Conservation (phyloP, 129 eudicot genomes). For the Deinandra increscens region DNA sequence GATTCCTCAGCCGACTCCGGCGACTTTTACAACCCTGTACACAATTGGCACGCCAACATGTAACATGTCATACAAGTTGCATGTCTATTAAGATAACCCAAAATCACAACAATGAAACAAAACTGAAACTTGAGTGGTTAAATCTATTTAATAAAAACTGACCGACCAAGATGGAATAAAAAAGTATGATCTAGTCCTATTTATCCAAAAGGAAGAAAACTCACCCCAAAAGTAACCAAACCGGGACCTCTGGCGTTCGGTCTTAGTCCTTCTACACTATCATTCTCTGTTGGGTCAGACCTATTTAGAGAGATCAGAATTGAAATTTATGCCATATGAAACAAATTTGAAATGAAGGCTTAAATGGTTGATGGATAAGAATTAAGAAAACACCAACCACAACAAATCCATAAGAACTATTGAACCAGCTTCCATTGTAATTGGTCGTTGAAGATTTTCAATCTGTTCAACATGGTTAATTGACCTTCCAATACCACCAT, state of each 20-base stretch:
- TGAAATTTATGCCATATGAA: not conserved
- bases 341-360: not conserved
- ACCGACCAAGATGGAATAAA: too few relatives aligned
- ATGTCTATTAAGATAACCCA: too few relatives aligned
- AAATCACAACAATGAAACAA: too few relatives aligned
- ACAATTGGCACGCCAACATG: too few relatives aligned
- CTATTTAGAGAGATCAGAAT: slow-evolving; percentile 31
- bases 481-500: slow-evolving; percentile 98
- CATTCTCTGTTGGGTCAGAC: slow-evolving; percentile 99
- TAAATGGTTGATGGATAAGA: not conserved
- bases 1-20: too few relatives aligned
- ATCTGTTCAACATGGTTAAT: slow-evolving; percentile 88
- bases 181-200: too few relatives aligned
- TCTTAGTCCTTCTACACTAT: slow-evolving; percentile 93
- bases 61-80: too few relatives aligned
- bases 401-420: slow-evolving; percentile 92
- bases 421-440: slow-evolving; percentile 96
- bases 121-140: too few relatives aligned
- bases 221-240: slow-evolving; percentile 92
- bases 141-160: too few relatives aligned
- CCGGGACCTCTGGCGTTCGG: slow-evolving; percentile 99
- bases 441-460: slow-evolving; percentile 83
- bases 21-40: too few relatives aligned
- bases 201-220: slow-evolving; percentile 23
- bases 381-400: slow-evolving; percentile 62